Percentiles rank a stretch among this genome's conserved stretches.
These are phyloP conservation scores for Pelargonium australe DNA, from an alignment of 441 rosid genomes.

Conservation along the genomic window DNA sequence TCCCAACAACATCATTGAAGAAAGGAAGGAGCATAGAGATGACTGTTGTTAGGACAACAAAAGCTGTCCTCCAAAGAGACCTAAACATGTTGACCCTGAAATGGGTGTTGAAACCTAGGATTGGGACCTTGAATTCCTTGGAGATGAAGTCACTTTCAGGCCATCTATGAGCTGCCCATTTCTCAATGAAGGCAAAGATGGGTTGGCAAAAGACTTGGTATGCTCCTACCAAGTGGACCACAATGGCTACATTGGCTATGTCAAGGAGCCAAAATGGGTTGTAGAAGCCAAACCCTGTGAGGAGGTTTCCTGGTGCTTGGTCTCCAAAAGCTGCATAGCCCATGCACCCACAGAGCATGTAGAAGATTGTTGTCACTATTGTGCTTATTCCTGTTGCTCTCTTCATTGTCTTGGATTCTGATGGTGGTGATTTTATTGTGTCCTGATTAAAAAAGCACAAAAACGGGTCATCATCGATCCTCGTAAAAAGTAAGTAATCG, in stretches of 20 bases:
- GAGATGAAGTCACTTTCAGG: slow-evolving; percentile 32
- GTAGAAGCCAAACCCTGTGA: slow-evolving; percentile 48
- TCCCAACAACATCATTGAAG: slow-evolving; percentile 42
- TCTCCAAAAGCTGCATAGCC: slow-evolving; percentile 56
- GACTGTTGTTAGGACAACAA: slow-evolving; percentile 36
- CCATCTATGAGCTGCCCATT: slow-evolving; percentile 24
- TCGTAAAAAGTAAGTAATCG: too few relatives aligned
- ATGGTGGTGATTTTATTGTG: slow-evolving; percentile 42
- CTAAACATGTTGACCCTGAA: slow-evolving; percentile 32
- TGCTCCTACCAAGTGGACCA: slow-evolving; percentile 47
- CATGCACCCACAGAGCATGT: slow-evolving; percentile 53
- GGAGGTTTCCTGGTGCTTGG: slow-evolving; percentile 43
- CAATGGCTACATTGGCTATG: slow-evolving; percentile 42
- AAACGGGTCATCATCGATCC: background rate
- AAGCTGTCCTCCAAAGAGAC: slow-evolving; percentile 30
- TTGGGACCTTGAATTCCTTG: slow-evolving; percentile 31
- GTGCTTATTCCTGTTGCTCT: slow-evolving; percentile 38
- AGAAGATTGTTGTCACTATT: slow-evolving; percentile 41
- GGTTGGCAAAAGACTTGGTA: slow-evolving; percentile 50
- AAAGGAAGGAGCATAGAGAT: slow-evolving; percentile 45
- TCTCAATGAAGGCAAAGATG: slow-evolving; percentile 39
- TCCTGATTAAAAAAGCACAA: slow-evolving; percentile 19
- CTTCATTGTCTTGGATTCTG: slow-evolving; percentile 44
- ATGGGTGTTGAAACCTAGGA: slow-evolving; percentile 18
- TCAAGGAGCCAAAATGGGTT: slow-evolving; percentile 51